Evolutionary conservation across 2,329 filamentous ascomycete genomes (phyloP).

Genomic region (Emericellopsis atlantica): DNA sequence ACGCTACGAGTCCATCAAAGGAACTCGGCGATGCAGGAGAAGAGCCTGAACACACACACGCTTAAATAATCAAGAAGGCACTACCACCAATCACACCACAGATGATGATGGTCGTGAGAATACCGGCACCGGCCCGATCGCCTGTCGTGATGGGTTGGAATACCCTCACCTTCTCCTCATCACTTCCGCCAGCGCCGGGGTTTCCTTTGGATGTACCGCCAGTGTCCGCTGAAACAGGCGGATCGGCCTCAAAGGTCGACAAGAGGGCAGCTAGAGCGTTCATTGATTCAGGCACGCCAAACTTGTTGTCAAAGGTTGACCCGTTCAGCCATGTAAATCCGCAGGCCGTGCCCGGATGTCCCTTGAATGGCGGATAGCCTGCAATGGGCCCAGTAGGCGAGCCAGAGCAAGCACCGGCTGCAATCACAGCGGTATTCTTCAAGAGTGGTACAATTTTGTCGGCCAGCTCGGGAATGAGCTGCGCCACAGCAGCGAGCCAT

Average conservation of each 20-base stretch:
- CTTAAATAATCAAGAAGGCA: conserved; percentile 23
- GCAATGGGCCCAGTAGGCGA: conserved; percentile 15
- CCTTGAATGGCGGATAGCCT: conserved; percentile 26
- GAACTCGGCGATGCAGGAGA: no score
- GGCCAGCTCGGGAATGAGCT: conserved; percentile 38
- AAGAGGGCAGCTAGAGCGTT: conserved; percentile 51
- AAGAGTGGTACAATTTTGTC: conserved; percentile 38
- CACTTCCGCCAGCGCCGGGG: conserved; percentile 26
- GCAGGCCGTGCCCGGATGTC: conserved; percentile 46
- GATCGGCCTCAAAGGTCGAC: conserved; percentile 35
- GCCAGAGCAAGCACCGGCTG: conserved; percentile 38
- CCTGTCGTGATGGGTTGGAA: conserved; percentile 26
- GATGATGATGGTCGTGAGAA: conserved; percentile 37
- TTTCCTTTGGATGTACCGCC: conserved; percentile 49
- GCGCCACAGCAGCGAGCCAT: conserved; percentile 45
- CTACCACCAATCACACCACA: conserved; percentile 36
- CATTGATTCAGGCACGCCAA: conserved; percentile 60
- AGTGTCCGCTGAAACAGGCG: conserved; percentile 36
- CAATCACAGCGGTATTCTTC: conserved; percentile 34
- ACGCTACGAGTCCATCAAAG: background rate
- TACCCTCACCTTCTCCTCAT: conserved; percentile 13
- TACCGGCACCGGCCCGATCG: conserved; percentile 43
- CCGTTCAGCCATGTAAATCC: conserved; percentile 51
- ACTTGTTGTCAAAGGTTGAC: conserved; percentile 41
- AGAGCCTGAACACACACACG: background rate